Base-by-base conservation (phyloP, 1,284 basidiomycete species). In the Fistulinella staudtii region DNA sequence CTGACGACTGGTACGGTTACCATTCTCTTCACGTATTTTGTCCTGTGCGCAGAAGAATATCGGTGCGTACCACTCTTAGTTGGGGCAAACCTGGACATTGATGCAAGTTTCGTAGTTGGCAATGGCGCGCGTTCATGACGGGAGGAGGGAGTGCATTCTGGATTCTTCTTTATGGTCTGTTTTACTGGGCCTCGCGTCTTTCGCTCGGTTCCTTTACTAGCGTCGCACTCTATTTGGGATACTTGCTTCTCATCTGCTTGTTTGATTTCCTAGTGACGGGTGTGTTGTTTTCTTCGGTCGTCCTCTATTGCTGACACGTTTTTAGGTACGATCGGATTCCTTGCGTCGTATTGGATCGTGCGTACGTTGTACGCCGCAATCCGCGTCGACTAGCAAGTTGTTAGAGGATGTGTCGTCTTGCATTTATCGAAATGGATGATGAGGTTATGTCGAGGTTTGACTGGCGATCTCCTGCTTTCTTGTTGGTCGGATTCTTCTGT, bases 11-110 rank as follows among this genome's bases (percentile, higher is more conserved):
- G 90, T 3, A 93, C 92, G 1, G 89, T 93, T 27, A 84, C 90
- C 3, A 89, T 95, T 52, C 75, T 96, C 8, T 91, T 93, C 67
- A 85, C 84, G 2, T 96, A 99, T 72, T 97, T 97, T 66, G 76
- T 85, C 46, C 78, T 99, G 13, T 98, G 94, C 53, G 88, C 92
- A 9, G 95, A 98, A 66, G 94, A 99, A 60, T 98, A 97, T 68
- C 76, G 91, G 83, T 86, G 43, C 42, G 72, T 50, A 20, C 43
- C 37, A 17, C 38, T 14, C 33, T 24, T 15, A 10, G 15, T 42
- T 41, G 37, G 13, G 15, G n/a, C 34, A 35, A 21, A 17, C 15
- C 17, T 24, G 14, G 9, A 24, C 36, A 9, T 22, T 55, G 27
- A 61, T 21, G 9, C 22, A 10, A 18, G 41, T 37, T 10, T 22